Conservation (phyloP, 1,139 yeast genomes). For the Wickerhamomyces sp. region DNA sequence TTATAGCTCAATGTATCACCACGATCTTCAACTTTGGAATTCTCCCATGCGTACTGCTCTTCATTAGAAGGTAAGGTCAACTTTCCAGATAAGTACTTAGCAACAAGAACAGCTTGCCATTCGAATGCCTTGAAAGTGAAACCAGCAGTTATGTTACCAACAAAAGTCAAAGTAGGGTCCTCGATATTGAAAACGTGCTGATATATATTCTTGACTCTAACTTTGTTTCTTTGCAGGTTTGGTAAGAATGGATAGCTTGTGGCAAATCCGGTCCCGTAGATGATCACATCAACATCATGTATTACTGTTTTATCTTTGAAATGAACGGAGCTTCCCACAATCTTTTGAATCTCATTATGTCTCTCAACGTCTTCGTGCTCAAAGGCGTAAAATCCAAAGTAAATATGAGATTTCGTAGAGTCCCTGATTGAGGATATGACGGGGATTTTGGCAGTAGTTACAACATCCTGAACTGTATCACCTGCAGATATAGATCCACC, state of each 20-base stretch:
- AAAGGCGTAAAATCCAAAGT: slow-evolving; percentile 13
- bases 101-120: slow-evolving; percentile 21
- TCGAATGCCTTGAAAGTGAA: slow-evolving; percentile 21
- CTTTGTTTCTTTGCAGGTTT: slow-evolving; percentile 3
- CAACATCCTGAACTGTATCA: slow-evolving; percentile 34
- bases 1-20: slow-evolving; percentile 14
- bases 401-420: slow-evolving; percentile 6
- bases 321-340: slow-evolving; percentile 30
- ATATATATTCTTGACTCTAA: slow-evolving; percentile 29
- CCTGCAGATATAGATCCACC: slow-evolving; percentile 47
- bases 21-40: slow-evolving; percentile 7
- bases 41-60: slow-evolving; percentile 13
- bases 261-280: slow-evolving; percentile 41
- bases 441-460: slow-evolving; percentile 28
- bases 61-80: slow-evolving; percentile 8
- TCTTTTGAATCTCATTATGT: slow-evolving; percentile 19
- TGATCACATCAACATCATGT: slow-evolving; percentile 31
- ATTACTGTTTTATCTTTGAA: slow-evolving; percentile 29
- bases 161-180: slow-evolving; percentile 37
- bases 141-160: slow-evolving; percentile 18
- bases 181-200: slow-evolving; percentile 35
- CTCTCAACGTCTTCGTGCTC: slow-evolving; percentile 23
- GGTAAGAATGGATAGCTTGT: slow-evolving; percentile 28
- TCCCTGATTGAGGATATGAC: slow-evolving; percentile 7
- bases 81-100: slow-evolving; percentile 21